Base-by-base conservation (phyloP, 2,329 filamentous ascomycete genomes). In the Scleromitrula shiraiana region DNA sequence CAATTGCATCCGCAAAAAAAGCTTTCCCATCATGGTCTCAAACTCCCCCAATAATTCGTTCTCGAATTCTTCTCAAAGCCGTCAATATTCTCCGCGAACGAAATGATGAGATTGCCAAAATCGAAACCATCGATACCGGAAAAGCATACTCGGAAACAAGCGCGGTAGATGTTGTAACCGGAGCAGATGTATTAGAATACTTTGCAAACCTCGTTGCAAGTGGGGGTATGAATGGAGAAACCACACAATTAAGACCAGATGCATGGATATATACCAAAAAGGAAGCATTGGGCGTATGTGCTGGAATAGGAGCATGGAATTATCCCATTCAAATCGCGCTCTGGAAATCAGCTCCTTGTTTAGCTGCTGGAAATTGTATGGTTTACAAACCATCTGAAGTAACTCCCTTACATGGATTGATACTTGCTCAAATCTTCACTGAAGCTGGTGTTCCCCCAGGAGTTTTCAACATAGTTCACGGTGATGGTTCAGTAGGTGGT, bases 331-430 rank as follows among this genome's bases (percentile, higher is more conserved):
- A 94, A 65, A 94, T 94, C 56, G 88, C 88, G 7, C 73, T 94
- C 1, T 94, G 88, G 88, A 94, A 94, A 67, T 89, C 85, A 1
- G 87, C 85, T 0, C 85, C 88, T 0, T 93, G 88, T 59, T 74
- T 94, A 12, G 87, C 88, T 3, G 88, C 88, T 1, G 88, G 88
- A 17, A 94, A 94, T 68, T 87, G 83, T 62, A 90, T 94, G 84
- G 78, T 94, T 37, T 94, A 94, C 70, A 94, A 94, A 68, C 86
- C 88, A 7, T 90, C 85, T 56, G 88, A 94, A 70, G 85, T 86
- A 65, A 94, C 88, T 0, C 86, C 87, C 5, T 73, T 94, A n/a
- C 88, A 94, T 61, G 87, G 77, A 26, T 77, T 87, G 52, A 76
- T 80, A 14, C 76, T 94, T 2, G 88, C 88, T 8, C 73, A 84